Evolutionary conservation across 2,329 filamentous ascomycete species (phyloP), one percentile per base, ranked within the genome.

Genomic region (Fusarium luffae): DNA sequence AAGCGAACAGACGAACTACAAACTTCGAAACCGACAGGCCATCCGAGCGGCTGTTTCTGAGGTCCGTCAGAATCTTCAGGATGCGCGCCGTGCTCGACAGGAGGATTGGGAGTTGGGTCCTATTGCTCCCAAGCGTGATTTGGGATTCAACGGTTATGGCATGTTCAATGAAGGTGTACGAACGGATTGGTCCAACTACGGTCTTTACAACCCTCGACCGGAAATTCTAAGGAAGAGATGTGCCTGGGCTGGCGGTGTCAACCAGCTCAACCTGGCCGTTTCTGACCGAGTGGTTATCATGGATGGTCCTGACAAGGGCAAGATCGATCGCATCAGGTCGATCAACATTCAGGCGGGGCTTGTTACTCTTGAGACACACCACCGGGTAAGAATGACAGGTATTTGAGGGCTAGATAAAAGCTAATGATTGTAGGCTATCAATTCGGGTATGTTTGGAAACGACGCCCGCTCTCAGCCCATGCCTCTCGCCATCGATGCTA

Each of bases 221-320:
- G 76, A 79, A 70, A 72, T 85, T 56, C 64, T 80, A 28, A 78
- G 81, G 59, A 78, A 81, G 69, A 80, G 86, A 42, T 84, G 82
- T 66, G 83, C 79, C 30, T 89, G 87, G 87, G 85, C 85, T n/a
- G 86, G 87, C 46, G 85, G 84, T 37, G 70, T 79, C 32, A 82
- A 83, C 71, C 85, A 85, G 78, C 83, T 92, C 66, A 91, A 89
- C 70, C 82, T 94, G 62, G 86, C 85, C 25, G 76, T 81, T 6
- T 89, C 90, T 9, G 96, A 98, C 80, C 88, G 96, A 63, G 94
- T 98, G 32, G 92, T 95, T 55, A 82, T 98, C 62, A 82, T 93
- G 56, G 88, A 91, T 65, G 94, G 95, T 11, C 86, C 86, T 37
- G 92, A 96, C 75, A 92, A 90, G 82, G 94, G 94, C 75, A 93